Percentiles rank a stretch among this genome's conserved stretches.
phyloP scores from a whole-genome alignment of 1,284 basidiomycete species.

The Moesziomyces antarcticus region DNA sequence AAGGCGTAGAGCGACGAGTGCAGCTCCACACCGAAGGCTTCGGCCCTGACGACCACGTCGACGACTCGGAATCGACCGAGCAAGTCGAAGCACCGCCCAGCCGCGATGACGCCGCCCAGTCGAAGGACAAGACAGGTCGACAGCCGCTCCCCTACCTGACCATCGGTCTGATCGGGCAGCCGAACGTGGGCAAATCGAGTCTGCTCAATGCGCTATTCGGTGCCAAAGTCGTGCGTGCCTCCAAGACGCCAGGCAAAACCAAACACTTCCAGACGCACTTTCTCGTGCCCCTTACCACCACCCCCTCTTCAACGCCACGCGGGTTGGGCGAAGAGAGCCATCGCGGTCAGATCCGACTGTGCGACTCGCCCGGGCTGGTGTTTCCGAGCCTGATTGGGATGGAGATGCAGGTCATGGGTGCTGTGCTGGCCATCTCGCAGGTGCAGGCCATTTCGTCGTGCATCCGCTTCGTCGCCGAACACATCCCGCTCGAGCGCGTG shows the following conservation, averaged over 20 bases:
- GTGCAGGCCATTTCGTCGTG: slow-evolving; percentile 83
- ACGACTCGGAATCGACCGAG: background rate
- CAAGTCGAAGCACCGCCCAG: background rate
- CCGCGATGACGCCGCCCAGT: background rate
- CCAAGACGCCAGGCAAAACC: slow-evolving; percentile 91
- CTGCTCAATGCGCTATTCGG: slow-evolving; percentile 90
- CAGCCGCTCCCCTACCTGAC: slow-evolving; percentile 45
- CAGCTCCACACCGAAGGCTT: slow-evolving; percentile 36
- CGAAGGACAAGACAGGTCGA: slow-evolving; percentile 13
- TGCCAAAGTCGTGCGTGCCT: slow-evolving; percentile 81
- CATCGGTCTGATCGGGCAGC: slow-evolving; percentile 73
- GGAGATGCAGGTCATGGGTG: slow-evolving; percentile 75
- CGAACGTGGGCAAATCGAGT: slow-evolving; percentile 92
- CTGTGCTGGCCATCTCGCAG: slow-evolving; percentile 83
- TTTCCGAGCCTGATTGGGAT: slow-evolving; percentile 71
- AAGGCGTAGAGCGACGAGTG: slow-evolving; percentile 39
- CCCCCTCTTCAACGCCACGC: slow-evolving; percentile 76
- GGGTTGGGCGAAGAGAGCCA: slow-evolving; percentile 49
- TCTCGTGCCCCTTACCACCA: slow-evolving; percentile 77
- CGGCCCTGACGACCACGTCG: background rate
- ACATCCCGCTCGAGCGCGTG: slow-evolving; percentile 82
- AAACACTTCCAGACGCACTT: slow-evolving; percentile 91
- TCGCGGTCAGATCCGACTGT: slow-evolving; percentile 45
- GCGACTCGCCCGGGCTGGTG: slow-evolving; percentile 71
- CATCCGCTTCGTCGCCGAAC: slow-evolving; percentile 76